Evolutionary conservation across 768 basidiomycete genomes (phyloP), one percentile per base, ranked within the genome.

Genomic region (Podaxis pistillaris): DNA sequence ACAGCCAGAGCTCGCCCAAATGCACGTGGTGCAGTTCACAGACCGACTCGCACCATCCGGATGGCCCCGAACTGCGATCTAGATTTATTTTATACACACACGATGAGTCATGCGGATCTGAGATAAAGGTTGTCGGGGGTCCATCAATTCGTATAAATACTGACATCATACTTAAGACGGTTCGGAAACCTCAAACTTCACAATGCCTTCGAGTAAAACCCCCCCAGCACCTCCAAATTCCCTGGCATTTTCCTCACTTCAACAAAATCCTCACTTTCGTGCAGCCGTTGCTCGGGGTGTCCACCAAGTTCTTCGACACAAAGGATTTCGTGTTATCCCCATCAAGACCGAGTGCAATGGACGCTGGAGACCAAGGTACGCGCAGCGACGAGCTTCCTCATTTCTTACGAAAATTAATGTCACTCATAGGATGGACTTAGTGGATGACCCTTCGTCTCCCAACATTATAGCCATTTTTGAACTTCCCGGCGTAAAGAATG

Each of bases 401-500:
- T 26, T 41, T 37, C 33, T 56, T 33, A 26, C 17, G 9, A 17
- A 46, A 63, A 38, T 30, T 53, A 49, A 24, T n/a, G 19, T 46
- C 54, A 49, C 62, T 67, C 63, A 41, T 59, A 82, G 82, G 53
- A 76, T 80, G 74, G 79, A 80, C 58, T 63, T 81, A 17, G 68
- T 79, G 15, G 77, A 81, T 53, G 75, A 81, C 57, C 74, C 75
- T 6, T 70, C 66, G 4, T 72, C 71, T 1, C 62, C 73, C 8
- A 76, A 64, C 19, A 57, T 77, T 4, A 62, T 72, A 1, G 80
- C 78, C 4, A 72, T 78, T 6, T 76, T 81, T 57, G 82, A 83
- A 63, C 65, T 83, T 13, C 82, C 82, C 37, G 82, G 81, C 17
- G 74, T 83, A 51, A 74, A 72, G 52, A 74, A 69, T 8, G 65